Evolutionary conservation across 192 early-diverging fungal species (phyloP).

Genomic region (Rhizophagus prolifer): DNA sequence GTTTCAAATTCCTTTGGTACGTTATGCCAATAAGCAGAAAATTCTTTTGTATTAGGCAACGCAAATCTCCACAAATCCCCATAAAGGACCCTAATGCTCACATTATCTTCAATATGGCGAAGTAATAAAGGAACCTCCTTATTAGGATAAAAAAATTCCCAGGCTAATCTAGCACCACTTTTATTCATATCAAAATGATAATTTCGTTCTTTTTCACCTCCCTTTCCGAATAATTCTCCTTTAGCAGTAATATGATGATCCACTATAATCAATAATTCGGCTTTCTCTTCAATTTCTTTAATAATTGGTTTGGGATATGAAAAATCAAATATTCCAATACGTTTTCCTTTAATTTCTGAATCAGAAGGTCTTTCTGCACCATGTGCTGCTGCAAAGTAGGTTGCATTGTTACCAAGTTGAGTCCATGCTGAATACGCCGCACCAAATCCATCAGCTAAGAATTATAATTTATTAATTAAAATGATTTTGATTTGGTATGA

Average conservation of each 20-base stretch:
- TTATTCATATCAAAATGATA: slow-evolving; percentile 15
- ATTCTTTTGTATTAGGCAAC: slow-evolving; percentile 1
- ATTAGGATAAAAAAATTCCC: slow-evolving; percentile 21
- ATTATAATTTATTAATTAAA: not conserved
- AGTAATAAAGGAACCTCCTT: slow-evolving; percentile 7
- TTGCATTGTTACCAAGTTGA: not conserved
- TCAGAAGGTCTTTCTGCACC: not conserved
- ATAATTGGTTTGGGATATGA: not conserved
- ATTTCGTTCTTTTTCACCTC: slow-evolving; percentile 4
- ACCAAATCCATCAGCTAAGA: slow-evolving; percentile 8
- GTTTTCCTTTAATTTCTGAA: not conserved
- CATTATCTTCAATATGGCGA: slow-evolving; percentile 11
- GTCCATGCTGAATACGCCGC: slow-evolving; percentile 9
- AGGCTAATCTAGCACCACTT: slow-evolving; percentile 22
- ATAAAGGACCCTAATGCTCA: not conserved
- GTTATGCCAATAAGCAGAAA: not conserved
- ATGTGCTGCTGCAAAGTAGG: slow-evolving; percentile 9
- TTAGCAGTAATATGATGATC: slow-evolving; percentile 13
- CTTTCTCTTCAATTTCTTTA: slow-evolving; percentile 14
- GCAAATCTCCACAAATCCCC: slow-evolving; percentile 7
- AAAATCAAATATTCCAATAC: slow-evolving; percentile 7
- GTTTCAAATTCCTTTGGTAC: not conserved
- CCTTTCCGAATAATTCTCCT: not conserved
- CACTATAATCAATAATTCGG: not conserved
- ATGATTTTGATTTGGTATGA: not conserved